These are phyloP conservation scores for Porphyrellus sp. DNA, from an alignment of 1,284 basidiomycete species.

Conservation along the genomic window DNA sequence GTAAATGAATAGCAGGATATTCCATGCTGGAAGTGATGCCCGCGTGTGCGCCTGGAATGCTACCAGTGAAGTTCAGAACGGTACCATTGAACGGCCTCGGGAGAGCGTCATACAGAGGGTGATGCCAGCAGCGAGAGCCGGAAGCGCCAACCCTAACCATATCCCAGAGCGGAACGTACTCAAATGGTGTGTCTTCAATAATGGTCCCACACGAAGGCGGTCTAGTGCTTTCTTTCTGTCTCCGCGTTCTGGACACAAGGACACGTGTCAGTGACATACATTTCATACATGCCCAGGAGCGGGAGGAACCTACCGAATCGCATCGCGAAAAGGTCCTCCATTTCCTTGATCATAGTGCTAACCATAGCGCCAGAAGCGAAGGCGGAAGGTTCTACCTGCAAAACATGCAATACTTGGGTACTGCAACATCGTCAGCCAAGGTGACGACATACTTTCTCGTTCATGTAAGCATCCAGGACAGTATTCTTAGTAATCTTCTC, in stretches of 20 bases:
- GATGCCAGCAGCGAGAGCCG: conserved; percentile 68
- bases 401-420: background rate
- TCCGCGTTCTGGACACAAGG: conserved; percentile 65
- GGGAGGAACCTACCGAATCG: conserved; percentile 61
- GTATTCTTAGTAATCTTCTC: conserved; percentile 79
- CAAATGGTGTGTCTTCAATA: conserved; percentile 68
- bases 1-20: conserved; percentile 79
- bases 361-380: conserved; percentile 64
- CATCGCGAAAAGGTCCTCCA: conserved; percentile 70
- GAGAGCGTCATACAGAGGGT: conserved; percentile 53
- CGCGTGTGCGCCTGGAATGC: conserved; percentile 63
- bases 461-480: conserved; percentile 68
- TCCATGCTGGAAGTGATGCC: conserved; percentile 64
- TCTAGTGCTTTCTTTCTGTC: conserved; percentile 78
- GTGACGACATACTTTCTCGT: conserved; percentile 56
- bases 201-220: conserved; percentile 58
- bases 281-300: background rate
- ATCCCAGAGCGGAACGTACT: conserved; percentile 76
- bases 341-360: conserved; percentile 65
- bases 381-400: conserved; percentile 58
- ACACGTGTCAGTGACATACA: background rate
- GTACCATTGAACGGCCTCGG: background rate
- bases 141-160: conserved; percentile 74
- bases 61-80: conserved; percentile 26
- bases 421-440: background rate